Conservation (phyloP, 73 alveolate genomes). For the Paramecium sexaurelia region DNA sequence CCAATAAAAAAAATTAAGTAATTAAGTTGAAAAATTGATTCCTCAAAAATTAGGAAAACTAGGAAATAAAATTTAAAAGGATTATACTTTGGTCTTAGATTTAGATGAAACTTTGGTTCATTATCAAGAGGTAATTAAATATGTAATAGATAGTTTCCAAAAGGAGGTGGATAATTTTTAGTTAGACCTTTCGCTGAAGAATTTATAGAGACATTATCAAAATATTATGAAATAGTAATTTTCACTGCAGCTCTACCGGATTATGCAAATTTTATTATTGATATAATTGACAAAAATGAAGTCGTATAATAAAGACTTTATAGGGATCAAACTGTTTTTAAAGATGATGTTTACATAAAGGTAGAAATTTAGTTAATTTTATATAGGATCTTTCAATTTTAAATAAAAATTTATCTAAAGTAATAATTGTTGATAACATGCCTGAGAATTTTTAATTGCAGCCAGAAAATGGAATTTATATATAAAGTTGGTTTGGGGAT, state of each 20-base stretch:
- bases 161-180: slow-evolving; percentile 77
- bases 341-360: slow-evolving; percentile 71
- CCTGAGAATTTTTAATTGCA: slow-evolving; percentile 86
- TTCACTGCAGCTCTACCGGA: slow-evolving; percentile 97
- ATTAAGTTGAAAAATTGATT: neutral
- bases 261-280: slow-evolving; percentile 96
- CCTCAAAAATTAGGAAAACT: slow-evolving; percentile 76
- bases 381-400: slow-evolving; percentile 78
- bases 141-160: neutral
- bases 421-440: slow-evolving; percentile 91
- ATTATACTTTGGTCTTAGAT: neutral
- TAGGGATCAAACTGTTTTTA: slow-evolving; percentile 85
- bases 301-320: slow-evolving; percentile 82
- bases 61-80: neutral
- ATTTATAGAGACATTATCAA: slow-evolving; percentile 85
- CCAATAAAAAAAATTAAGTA: neutral
- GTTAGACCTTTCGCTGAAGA: slow-evolving; percentile 95
- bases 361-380: neutral
- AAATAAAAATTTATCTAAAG: slow-evolving; percentile 87
- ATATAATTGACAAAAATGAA: slow-evolving; percentile 86
- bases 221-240: slow-evolving; percentile 92
- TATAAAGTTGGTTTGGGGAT: slow-evolving; percentile 94
- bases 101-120: slow-evolving; percentile 3
- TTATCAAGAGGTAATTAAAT: neutral
- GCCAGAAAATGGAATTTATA: slow-evolving; percentile 93